Base-by-base conservation (phyloP, 495 filamentous ascomycete genomes). In the Aspergillus mulundensis region DNA sequence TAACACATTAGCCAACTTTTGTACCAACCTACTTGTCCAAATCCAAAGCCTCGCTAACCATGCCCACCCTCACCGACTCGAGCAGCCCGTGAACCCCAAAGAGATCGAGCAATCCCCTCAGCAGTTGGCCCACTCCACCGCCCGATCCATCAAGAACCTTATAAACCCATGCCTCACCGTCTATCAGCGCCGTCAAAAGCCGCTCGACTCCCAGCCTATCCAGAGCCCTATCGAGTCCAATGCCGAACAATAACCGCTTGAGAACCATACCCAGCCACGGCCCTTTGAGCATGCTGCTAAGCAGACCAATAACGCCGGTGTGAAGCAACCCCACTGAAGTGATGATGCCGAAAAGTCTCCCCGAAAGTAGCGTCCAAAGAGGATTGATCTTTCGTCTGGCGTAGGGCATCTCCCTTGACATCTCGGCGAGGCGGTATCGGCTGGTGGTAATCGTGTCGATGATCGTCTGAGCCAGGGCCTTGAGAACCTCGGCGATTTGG, bases 271-370 rank as follows among this genome's bases (percentile, higher is more conserved):
- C 88, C 0, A 94, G 79, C 39, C 89, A 89, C 8, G 92, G 78
- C 0, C 84, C 87, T 53, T 86, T 81, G 36, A 93, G 77, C 53
- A 91, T 64, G 58, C 80, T 82, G 38, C 87, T 88, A 2, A 94
- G 86, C 1, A 95, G 78, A 2, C 82, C 84, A 7, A 95, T 69
- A 3, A 95, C 90, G 60, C 89, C 90, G 32, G 76, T 82, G 30
- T 94, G 72, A 54, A 95, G 68, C 58, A 95, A 68, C 3, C 90
- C 90, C 3, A 95, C 90, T 7, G 87, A 89, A 2, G 89, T 89
- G 54, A 95, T 74, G 66, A 95, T 95, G 77, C 95, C 91, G 79
- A 90, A 87, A 18, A 95, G 77, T 7, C 91, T 90, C 74, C 95
- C 73, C 12, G 82, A 84, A 11, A 95, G 70, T 48, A 95, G 71